These are phyloP conservation scores for Citrullus colocynthis DNA, from an alignment of 306 rosid species.

Conservation along the genomic window DNA sequence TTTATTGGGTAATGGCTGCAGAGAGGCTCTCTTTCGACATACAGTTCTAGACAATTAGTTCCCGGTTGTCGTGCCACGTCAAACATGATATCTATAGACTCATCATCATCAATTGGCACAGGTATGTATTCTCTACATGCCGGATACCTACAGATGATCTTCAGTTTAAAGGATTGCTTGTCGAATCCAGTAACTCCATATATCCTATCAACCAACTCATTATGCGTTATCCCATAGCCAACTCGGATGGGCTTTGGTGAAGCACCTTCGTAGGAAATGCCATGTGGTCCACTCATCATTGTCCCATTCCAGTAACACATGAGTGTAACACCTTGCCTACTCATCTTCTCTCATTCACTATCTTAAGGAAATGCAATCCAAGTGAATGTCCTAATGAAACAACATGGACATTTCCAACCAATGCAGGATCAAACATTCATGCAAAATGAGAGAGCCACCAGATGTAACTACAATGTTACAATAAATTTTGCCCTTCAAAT, in stretches of 20 bases:
- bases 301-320: conserved; percentile 21
- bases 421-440: neutral
- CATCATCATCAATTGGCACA: conserved; percentile 17
- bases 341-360: conserved; percentile 13
- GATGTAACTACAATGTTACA: neutral
- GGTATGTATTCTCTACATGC: conserved; percentile 21
- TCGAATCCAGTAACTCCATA: conserved; percentile 12
- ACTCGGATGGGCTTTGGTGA: conserved; percentile 18
- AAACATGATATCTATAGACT: conserved; percentile 16
- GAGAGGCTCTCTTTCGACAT: conserved; percentile 9
- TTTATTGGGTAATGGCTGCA: conserved; percentile 2
- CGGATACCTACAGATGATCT: conserved; percentile 19
- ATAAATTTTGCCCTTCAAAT: neutral
- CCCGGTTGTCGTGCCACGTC: conserved; percentile 16
- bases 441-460: neutral
- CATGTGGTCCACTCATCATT: conserved; percentile 13
- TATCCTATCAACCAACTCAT: conserved; percentile 13
- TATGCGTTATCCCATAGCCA: conserved; percentile 13
- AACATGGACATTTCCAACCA: neutral
- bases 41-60: conserved; percentile 16
- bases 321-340: conserved; percentile 17
- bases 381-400: neutral
- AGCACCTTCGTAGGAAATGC: conserved; percentile 16
- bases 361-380: neutral
- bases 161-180: conserved; percentile 9